A percentile compares a stretch with the other conserved stretches of the same genome.
Evolutionary conservation across 2,329 filamentous ascomycete genomes (phyloP).

Genomic region (Xylaria sp.): DNA sequence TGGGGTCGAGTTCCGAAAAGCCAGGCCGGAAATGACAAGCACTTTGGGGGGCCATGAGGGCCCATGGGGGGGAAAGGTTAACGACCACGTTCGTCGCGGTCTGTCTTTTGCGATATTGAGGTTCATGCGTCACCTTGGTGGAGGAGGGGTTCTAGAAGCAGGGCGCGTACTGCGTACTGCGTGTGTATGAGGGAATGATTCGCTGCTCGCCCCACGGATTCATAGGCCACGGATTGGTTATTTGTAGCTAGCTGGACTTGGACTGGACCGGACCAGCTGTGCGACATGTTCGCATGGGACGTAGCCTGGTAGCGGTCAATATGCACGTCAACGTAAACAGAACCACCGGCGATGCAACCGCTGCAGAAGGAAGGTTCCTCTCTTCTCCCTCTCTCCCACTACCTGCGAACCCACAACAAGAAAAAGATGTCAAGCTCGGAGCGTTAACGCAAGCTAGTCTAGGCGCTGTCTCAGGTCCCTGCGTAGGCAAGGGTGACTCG

Average conservation of each 20-base stretch:
- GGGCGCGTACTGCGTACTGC: neutral
- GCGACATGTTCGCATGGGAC: neutral
- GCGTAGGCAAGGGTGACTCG: constrained; percentile 20
- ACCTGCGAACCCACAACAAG: constrained; percentile 6
- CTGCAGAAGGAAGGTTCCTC: constrained; percentile 6
- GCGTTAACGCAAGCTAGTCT: constrained; percentile 23
- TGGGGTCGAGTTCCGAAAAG: no score
- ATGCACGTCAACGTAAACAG: constrained; percentile 28
- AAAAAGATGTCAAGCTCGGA: constrained; percentile 22
- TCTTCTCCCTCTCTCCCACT: no score
- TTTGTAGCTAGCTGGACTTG: neutral
- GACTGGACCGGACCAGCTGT: constrained; percentile 3
- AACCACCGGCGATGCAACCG: constrained; percentile 18
- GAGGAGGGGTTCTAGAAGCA: neutral
- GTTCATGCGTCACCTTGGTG: constrained; percentile 3
- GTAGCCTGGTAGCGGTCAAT: neutral
- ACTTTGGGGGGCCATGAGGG: no score
- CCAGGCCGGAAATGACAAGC: no score
- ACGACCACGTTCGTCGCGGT: neutral
- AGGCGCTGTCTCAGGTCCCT: constrained; percentile 26
- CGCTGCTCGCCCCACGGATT: constrained; percentile 16
- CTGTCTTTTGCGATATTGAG: neutral
- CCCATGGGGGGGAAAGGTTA: neutral
- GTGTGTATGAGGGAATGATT: constrained; percentile 9
- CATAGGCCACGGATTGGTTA: constrained; percentile 13